Percentiles rank a stretch among this genome's conserved stretches.
Conservation (phyloP, 106 monocot species). For the Dendrobium nobile region DNA sequence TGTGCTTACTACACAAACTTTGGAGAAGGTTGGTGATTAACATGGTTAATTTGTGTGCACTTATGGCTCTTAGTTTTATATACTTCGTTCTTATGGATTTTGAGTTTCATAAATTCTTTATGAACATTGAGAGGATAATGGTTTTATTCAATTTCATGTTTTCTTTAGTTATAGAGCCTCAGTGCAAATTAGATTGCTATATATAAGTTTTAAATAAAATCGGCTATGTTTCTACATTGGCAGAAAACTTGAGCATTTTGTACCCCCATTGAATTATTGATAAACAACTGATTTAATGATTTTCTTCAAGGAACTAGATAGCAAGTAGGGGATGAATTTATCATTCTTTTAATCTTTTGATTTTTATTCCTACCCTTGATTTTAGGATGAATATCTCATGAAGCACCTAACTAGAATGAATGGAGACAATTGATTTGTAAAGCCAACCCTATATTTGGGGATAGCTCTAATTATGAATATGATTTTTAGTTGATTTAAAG, state of each 20-base stretch:
- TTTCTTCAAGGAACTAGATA: background rate
- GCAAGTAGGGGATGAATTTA: background rate
- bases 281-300: background rate
- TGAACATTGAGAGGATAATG: background rate
- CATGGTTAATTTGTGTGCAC: background rate
- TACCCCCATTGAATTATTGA: background rate
- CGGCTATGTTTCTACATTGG: background rate
- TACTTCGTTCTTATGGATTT: background rate
- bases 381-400: background rate
- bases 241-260: background rate
- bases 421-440: background rate
- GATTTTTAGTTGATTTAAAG: no score
- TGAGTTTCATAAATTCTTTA: background rate
- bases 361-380: background rate
- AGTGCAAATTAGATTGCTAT: background rate
- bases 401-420: background rate
- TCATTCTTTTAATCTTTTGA: background rate
- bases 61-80: background rate
- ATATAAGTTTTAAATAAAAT: background rate
- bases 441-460: background rate
- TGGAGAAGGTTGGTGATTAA: conserved; percentile 20
- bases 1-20: conserved; percentile 72
- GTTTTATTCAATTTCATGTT: background rate
- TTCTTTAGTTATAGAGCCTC: background rate
- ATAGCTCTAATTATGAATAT: no score